Conservation (phyloP, 78 protist species). For the Emiliania huxleyi region DNA sequence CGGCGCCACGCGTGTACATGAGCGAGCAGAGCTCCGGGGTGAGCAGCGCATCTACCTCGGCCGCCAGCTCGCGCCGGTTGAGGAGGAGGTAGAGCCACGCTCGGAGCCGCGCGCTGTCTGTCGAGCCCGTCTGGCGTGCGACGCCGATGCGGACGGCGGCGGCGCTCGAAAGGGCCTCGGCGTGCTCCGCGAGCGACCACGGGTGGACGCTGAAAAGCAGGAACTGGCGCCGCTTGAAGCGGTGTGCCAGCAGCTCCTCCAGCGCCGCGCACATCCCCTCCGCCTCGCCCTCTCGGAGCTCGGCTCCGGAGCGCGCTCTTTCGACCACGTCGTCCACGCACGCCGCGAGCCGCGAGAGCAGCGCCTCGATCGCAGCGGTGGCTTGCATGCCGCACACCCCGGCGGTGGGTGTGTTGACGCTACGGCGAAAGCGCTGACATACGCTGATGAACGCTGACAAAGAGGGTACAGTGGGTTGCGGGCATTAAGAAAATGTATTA, state of each 20-base stretch:
- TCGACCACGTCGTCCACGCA: too few species aligned
- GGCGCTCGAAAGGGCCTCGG: not conserved
- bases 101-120: not conserved
- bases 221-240: not conserved
- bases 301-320: too few species aligned
- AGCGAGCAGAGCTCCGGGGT: not conserved
- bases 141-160: not conserved
- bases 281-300: not conserved
- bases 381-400: too few species aligned
- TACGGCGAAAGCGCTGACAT: too few species aligned
- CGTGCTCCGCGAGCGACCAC: not conserved
- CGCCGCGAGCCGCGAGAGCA: too few species aligned
- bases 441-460: too few species aligned
- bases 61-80: not conserved
- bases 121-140: not conserved
- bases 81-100: slow-evolving; percentile 3
- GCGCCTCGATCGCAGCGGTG: too few species aligned
- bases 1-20: not conserved
- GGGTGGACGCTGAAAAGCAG: not conserved
- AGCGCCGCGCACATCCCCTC: not conserved
- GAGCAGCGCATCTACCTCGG: not conserved
- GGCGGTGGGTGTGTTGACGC: too few species aligned
- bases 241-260: not conserved
- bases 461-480: too few species aligned
- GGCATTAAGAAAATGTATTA: too few species aligned